These are phyloP conservation scores for Salix exigua DNA, from an alignment of 345 rosid genomes.

Conservation along the genomic window DNA sequence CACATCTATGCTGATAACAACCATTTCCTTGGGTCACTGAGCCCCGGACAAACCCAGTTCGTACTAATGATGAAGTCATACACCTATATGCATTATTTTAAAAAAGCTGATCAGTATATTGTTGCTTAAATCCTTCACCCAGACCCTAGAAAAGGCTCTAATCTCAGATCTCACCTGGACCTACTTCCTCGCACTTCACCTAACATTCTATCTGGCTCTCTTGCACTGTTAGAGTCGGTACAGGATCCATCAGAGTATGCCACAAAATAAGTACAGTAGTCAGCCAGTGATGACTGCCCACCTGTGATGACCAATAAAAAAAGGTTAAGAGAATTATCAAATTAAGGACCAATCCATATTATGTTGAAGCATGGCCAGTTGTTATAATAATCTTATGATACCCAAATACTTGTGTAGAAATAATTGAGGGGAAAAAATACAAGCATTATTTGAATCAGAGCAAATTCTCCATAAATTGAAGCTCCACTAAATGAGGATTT, in stretches of 20 bases:
- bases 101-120: slow-evolving; percentile 20
- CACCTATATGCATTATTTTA: slow-evolving; percentile 50
- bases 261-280: slow-evolving; percentile 95
- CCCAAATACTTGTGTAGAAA: neutral
- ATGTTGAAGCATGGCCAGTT: neutral
- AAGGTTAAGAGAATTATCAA: slow-evolving; percentile 1
- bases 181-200: slow-evolving; percentile 94
- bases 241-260: slow-evolving; percentile 99
- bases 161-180: slow-evolving; percentile 59
- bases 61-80: slow-evolving; percentile 96
- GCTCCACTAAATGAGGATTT: neutral
- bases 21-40: slow-evolving; percentile 93
- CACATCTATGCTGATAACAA: slow-evolving; percentile 92
- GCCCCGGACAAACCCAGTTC: slow-evolving; percentile 93
- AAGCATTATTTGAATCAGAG: neutral
- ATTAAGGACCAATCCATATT: neutral
- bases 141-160: neutral
- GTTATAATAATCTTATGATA: neutral
- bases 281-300: slow-evolving; percentile 96
- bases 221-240: slow-evolving; percentile 90
- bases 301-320: slow-evolving; percentile 49
- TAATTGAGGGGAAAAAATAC: neutral
- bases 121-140: neutral
- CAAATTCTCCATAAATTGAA: neutral
- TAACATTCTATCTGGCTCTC: slow-evolving; percentile 95